phyloP scores from a whole-genome alignment of 352 stramenopile species.

The Aphanomyces stellatus region DNA sequence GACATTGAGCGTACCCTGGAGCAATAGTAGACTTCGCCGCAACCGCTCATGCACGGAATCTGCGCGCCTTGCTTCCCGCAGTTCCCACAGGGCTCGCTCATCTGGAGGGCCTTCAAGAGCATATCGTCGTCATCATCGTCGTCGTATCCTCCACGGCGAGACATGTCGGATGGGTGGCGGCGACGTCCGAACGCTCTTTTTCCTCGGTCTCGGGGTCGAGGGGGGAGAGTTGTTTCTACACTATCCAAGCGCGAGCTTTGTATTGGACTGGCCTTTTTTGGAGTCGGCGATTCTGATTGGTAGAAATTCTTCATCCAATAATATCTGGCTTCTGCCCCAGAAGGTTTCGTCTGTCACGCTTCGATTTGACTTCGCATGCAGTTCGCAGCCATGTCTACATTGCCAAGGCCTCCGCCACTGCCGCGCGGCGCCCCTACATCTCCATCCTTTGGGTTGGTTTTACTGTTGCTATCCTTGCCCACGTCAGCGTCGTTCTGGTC shows the following conservation, averaged over 20 bases:
- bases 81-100: slow-evolving; percentile 79
- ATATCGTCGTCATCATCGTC: slow-evolving; percentile 83
- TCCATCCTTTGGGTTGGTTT: neutral
- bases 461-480: neutral
- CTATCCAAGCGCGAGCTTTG: slow-evolving; percentile 2
- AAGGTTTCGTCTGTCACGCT: neutral
- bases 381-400: neutral
- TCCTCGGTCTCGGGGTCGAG: neutral
- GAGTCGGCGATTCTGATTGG: neutral
- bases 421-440: neutral
- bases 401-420: neutral
- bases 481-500: neutral
- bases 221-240: slow-evolving; percentile 10
- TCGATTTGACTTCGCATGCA: neutral
- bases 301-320: neutral
- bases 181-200: neutral
- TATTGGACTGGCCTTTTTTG: slow-evolving; percentile 14
- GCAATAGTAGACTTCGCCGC: slow-evolving; percentile 82
- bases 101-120: slow-evolving; percentile 75
- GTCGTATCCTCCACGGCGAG: slow-evolving; percentile 31
- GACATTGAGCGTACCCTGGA: slow-evolving; percentile 48
- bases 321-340: neutral
- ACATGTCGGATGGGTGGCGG: neutral
- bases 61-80: slow-evolving; percentile 71
- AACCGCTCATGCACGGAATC: slow-evolving; percentile 82